Evolutionary conservation across 2,329 filamentous ascomycete species (phyloP).

Genomic region (Fusarium armeniacum): DNA sequence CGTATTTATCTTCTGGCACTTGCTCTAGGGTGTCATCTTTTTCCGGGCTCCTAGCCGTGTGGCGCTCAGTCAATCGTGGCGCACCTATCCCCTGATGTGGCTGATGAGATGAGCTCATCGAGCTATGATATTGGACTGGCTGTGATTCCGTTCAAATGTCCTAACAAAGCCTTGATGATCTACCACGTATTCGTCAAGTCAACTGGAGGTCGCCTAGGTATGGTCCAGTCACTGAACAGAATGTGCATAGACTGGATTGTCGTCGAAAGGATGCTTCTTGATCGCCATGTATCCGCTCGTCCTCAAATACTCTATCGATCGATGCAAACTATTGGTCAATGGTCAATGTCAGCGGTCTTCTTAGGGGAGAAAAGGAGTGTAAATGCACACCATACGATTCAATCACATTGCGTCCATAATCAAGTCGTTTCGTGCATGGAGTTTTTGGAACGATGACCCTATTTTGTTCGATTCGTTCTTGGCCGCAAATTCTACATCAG

Average conservation of each 20-base stretch:
- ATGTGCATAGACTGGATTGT: not conserved
- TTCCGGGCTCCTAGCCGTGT: not conserved
- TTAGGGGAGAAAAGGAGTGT: not conserved
- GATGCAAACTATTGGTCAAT: not conserved
- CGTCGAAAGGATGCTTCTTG: not conserved
- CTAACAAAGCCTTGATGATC: not conserved
- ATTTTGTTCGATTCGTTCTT: conserved; percentile 18
- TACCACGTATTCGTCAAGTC: not conserved
- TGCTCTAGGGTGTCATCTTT: not conserved
- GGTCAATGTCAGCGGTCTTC: not conserved
- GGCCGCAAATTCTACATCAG: conserved; percentile 19
- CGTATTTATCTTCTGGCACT: conserved; percentile 10
- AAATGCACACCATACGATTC: conserved; percentile 1
- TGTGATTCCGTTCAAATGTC: not conserved
- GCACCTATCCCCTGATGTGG: not conserved
- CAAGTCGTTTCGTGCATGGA: not conserved
- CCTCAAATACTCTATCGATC: not conserved
- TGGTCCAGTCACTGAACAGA: too few species aligned
- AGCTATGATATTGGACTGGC: not conserved
- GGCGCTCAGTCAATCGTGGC: conserved; percentile 16
- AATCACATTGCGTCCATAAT: conserved; percentile 7
- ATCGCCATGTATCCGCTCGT: not conserved
- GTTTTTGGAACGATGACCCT: not conserved
- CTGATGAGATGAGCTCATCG: not conserved
- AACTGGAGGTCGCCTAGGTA: too few species aligned